Evolutionary conservation across 2,329 filamentous ascomycete species (phyloP).

Genomic region (Claviceps humidiphila): DNA sequence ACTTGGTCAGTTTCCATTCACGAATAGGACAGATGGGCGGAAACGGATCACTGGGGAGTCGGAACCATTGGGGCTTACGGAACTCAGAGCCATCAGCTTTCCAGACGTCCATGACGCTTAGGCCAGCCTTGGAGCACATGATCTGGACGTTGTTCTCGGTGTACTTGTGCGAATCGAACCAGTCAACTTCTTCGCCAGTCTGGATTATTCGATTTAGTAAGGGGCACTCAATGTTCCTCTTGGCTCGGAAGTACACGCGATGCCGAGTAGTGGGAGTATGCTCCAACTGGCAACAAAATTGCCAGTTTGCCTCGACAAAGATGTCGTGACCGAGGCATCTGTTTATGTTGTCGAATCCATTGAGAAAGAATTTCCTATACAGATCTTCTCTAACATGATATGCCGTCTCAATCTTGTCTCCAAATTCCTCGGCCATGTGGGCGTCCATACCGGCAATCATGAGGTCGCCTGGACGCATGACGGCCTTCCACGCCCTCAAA

Average conservation of each 20-base stretch:
- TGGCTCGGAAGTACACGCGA: slow-evolving; percentile 26
- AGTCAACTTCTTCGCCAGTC: slow-evolving; percentile 24
- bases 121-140: slow-evolving; percentile 26
- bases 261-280: slow-evolving; percentile 23
- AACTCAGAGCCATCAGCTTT: slow-evolving; percentile 25
- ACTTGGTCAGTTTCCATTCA: slow-evolving; percentile 8
- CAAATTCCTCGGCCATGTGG: slow-evolving; percentile 19
- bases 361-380: slow-evolving; percentile 24
- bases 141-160: slow-evolving; percentile 20
- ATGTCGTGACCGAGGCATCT: slow-evolving; percentile 19
- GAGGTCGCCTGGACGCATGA: slow-evolving; percentile 21
- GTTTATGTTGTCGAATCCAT: slow-evolving; percentile 26
- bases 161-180: slow-evolving; percentile 32
- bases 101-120: slow-evolving; percentile 24
- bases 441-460: slow-evolving; percentile 29
- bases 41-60: neutral
- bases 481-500: slow-evolving; percentile 23
- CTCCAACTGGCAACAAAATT: slow-evolving; percentile 23
- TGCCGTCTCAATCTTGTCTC: slow-evolving; percentile 26
- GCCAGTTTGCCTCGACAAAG: slow-evolving; percentile 25
- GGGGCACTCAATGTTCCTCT: slow-evolving; percentile 17
- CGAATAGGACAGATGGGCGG: neutral
- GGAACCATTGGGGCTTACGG: slow-evolving; percentile 15
- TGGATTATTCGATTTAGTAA: slow-evolving; percentile 14
- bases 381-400: slow-evolving; percentile 25